These are phyloP conservation scores for Zymoseptoria pseudotritici DNA, from an alignment of 2,329 filamentous ascomycete genomes.

Conservation along the genomic window DNA sequence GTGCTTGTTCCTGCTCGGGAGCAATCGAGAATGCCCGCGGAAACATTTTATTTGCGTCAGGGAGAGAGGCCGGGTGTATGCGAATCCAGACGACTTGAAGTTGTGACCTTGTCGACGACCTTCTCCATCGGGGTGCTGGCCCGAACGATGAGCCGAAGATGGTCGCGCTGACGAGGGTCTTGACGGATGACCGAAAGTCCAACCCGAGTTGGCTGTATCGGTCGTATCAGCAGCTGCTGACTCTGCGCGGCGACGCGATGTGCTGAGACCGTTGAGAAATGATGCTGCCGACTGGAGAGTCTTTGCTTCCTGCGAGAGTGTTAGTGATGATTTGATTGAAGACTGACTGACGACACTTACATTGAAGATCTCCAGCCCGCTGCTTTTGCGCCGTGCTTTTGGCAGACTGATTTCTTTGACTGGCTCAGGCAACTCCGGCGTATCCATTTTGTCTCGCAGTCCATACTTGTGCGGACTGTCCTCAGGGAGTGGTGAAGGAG, in stretches of 20 bases:
- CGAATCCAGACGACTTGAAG: constrained; percentile 28
- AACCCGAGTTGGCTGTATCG: constrained; percentile 8
- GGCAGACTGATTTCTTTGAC: constrained; percentile 15
- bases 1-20: constrained; percentile 24
- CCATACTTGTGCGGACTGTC: constrained; percentile 32
- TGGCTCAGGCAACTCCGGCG: constrained; percentile 21
- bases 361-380: constrained; percentile 29
- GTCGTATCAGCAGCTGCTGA: constrained; percentile 13
- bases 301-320: constrained; percentile 24
- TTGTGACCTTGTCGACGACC: constrained; percentile 22
- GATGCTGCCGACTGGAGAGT: constrained; percentile 27
- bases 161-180: constrained; percentile 13
- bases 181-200: constrained; percentile 4
- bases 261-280: constrained; percentile 28
- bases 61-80: constrained; percentile 24
- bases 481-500: constrained; percentile 27
- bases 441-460: constrained; percentile 26
- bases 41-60: constrained; percentile 26
- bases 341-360: constrained; percentile 10
- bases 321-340: constrained; percentile 1
- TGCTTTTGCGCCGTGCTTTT: constrained; percentile 25
- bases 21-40: constrained; percentile 21
- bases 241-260: constrained; percentile 26
- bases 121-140: constrained; percentile 13
- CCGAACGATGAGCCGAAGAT: constrained; percentile 8